phyloP scores from a whole-genome alignment of 495 filamentous ascomycete species.

The Neurospora sp. region DNA sequence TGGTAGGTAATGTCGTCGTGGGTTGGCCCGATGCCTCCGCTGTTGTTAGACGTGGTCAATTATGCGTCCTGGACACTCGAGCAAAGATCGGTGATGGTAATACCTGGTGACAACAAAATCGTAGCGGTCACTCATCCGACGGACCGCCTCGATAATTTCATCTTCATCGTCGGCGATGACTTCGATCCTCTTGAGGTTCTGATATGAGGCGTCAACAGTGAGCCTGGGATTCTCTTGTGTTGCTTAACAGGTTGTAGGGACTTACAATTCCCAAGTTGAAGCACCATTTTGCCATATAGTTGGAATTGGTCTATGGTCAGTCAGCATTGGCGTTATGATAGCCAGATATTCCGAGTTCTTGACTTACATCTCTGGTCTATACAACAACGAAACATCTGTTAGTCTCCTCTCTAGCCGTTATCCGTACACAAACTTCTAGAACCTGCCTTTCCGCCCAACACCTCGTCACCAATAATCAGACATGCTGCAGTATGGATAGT shows the following conservation, averaged over 20 bases:
- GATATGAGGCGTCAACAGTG: background rate
- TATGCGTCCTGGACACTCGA: background rate
- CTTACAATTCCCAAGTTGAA: slow-evolving; percentile 81
- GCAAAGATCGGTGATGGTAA: background rate
- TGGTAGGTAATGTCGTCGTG: slow-evolving; percentile 97
- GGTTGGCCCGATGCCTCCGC: slow-evolving; percentile 88
- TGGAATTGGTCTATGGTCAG: slow-evolving; percentile 66
- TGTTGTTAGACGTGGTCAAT: slow-evolving; percentile 15
- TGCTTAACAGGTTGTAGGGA: too few relatives aligned
- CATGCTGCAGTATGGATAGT: slow-evolving; percentile 85
- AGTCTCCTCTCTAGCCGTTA: background rate
- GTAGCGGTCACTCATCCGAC: slow-evolving; percentile 75
- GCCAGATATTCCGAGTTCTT: background rate
- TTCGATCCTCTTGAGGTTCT: slow-evolving; percentile 76
- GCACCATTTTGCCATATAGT: slow-evolving; percentile 86
- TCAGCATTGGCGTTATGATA: background rate
- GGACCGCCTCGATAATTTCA: slow-evolving; percentile 81
- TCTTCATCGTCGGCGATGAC: slow-evolving; percentile 84
- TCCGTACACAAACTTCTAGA: background rate
- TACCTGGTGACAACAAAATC: slow-evolving; percentile 83
- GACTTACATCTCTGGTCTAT: slow-evolving; percentile 28
- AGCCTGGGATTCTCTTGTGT: background rate
- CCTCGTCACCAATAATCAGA: slow-evolving; percentile 93
- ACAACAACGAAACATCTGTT: background rate
- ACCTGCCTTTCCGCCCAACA: slow-evolving; percentile 86